Evolutionary conservation across 306 rosid species (phyloP).

Genomic region (Trifolium dubium): DNA sequence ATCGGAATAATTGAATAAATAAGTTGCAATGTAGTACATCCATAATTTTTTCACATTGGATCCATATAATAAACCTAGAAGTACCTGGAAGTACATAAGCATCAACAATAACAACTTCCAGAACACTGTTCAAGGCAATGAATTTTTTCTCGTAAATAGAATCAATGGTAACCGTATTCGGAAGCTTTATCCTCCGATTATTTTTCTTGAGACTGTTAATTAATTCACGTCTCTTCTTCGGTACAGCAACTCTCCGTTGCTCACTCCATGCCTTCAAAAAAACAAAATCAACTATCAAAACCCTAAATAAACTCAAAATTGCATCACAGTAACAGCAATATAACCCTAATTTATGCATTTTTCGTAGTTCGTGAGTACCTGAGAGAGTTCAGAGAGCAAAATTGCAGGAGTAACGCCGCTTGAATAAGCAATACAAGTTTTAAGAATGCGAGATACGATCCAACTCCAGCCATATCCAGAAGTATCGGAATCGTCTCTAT

Average conservation of each 20-base stretch:
- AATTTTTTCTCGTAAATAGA: slow-evolving; percentile 80
- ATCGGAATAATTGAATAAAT: neutral
- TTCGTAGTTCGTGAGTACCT: slow-evolving; percentile 45
- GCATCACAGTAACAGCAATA: neutral
- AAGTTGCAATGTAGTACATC: neutral
- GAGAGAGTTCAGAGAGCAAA: slow-evolving; percentile 82
- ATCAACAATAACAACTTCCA: slow-evolving; percentile 76
- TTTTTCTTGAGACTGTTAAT: slow-evolving; percentile 59
- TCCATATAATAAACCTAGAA: slow-evolving; percentile 1
- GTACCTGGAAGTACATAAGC: slow-evolving; percentile 86
- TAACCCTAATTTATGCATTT: slow-evolving; percentile 34
- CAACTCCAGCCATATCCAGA: slow-evolving; percentile 76
- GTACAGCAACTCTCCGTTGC: slow-evolving; percentile 68
- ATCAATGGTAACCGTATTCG: slow-evolving; percentile 79
- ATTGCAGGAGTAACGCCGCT: slow-evolving; percentile 89
- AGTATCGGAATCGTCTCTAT: slow-evolving; percentile 42
- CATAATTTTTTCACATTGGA: slow-evolving; percentile 8
- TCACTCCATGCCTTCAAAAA: slow-evolving; percentile 76
- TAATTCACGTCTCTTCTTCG: slow-evolving; percentile 75
- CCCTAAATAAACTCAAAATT: slow-evolving; percentile 4
- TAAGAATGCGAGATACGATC: slow-evolving; percentile 78
- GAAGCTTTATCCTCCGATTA: slow-evolving; percentile 66
- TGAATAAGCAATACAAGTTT: slow-evolving; percentile 77
- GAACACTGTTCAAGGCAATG: slow-evolving; percentile 69
- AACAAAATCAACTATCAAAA: slow-evolving; percentile 32